These are phyloP conservation scores for Ustilago curta DNA, from an alignment of 1,284 basidiomycete species.

Conservation along the genomic window DNA sequence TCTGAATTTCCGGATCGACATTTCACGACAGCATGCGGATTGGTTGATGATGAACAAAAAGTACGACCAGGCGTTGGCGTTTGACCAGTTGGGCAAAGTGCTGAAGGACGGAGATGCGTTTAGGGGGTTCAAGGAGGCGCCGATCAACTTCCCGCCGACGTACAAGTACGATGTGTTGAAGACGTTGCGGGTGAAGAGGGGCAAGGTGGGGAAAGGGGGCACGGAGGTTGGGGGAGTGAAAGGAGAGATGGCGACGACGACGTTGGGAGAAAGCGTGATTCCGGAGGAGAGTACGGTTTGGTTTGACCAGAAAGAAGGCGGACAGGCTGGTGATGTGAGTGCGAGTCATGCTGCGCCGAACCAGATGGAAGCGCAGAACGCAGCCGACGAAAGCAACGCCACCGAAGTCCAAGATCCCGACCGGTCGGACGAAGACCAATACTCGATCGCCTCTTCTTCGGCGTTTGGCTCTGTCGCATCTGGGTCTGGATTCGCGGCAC, in stretches of 20 bases:
- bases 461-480: conserved; percentile 48
- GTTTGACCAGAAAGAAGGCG: conserved; percentile 3
- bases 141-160: conserved; percentile 71
- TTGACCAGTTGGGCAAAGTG: conserved; percentile 82
- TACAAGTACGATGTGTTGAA: conserved; percentile 83
- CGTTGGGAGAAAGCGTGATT: conserved; percentile 37
- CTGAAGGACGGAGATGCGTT: conserved; percentile 75
- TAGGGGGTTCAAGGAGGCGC: conserved; percentile 75
- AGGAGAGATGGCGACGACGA: conserved; percentile 6
- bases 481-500: conserved; percentile 32
- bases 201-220: conserved; percentile 25
- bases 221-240: conserved; percentile 13
- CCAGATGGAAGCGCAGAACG: conserved; percentile 3
- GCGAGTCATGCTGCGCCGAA: neutral
- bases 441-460: conserved; percentile 51
- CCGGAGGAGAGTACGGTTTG: conserved; percentile 29
- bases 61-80: conserved; percentile 72
- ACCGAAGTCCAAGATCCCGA: conserved; percentile 21
- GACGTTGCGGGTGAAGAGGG: conserved; percentile 69
- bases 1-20: conserved; percentile 71
- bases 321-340: conserved; percentile 10
- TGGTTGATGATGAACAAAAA: conserved; percentile 73
- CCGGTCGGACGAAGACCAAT: conserved; percentile 50
- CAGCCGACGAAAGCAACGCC: neutral
- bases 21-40: conserved; percentile 73